Base-by-base conservation (phyloP, 768 basidiomycete genomes). In the Filobasidium floriforme region DNA sequence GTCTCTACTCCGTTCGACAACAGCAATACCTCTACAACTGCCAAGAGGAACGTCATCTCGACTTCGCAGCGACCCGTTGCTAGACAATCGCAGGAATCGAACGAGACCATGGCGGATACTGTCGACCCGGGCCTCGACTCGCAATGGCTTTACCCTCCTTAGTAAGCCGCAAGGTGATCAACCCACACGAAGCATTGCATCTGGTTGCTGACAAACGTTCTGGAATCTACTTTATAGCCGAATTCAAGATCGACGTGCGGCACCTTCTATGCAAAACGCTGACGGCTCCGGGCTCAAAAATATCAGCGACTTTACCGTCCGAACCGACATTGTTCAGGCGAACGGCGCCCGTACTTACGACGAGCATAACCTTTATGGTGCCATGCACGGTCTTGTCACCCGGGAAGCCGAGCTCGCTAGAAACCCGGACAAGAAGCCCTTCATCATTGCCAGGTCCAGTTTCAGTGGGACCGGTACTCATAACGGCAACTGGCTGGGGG, bases 351-450 rank as follows among this genome's bases (percentile, higher is more conserved):
- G 59, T n/a, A 66, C 60, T 14, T 66, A 66, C 46, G 43, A 44
- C 59, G 65, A 66, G 40, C 65, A 66, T 26, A 66, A 66, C 46
- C 54, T 75, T 0, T 76, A 69, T 67, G 75, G 75, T 7, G 61
- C 85, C 72, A 86, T 88, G 85, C 86, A 88, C 73, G 86, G 85
- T 69, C 83, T 83, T 68, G 80, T 87, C 0, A 87, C 88, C 4
- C 81, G 87, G 77, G 75, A 83, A 26, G 86, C 87, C 5, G 65
- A 89, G 51, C 79, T 81, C 70, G 73, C 82, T 6, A 76, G 88
- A 61, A 77, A 82, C 2, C 82, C 85, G 1, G 84, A 84, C 2
- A 82, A 84, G 73, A 82, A 88, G 7, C 89, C 88, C 0, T 90
- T 79, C 73, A 70, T 78, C 60, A 69, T 80, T 43, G 66, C 70